Base-by-base conservation (phyloP, 768 basidiomycete genomes). In the Stropharia rugosoannulata region DNA sequence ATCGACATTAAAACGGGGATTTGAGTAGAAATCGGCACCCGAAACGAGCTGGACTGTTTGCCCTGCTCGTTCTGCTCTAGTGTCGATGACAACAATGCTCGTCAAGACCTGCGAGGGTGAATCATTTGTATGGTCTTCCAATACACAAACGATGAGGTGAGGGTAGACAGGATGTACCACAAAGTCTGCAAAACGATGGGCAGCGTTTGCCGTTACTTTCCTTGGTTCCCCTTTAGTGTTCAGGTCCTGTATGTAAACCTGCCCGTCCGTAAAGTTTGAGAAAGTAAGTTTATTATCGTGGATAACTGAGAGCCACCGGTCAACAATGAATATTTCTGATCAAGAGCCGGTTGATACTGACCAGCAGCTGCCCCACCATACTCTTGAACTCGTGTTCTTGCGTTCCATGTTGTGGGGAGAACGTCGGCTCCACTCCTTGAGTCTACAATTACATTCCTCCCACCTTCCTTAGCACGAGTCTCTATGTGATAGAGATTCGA, bases 1-100 rank as follows among this genome's bases (percentile, higher is more conserved):
- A 57, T 85, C 79, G 0, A 82, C 79, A 32, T 82, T 82, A 72
- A 87, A 85, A 25, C 67, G 69, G 0, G 87, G 83, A 1, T 75
- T 25, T 78, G 85, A 76, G 66, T 92, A 93, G 71, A 93, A 93
- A 64, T 91, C 89, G 4, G 83, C 82, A 5, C 86, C 87, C 0
- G 74, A 68, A 1, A 71, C 48, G 40, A 91, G n/a, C n/a, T n/a
- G 68, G 2, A 59, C 54, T 29, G 27, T 29, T 29, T 29, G 27
- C 7, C 27, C 27, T 4, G 4, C 3, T 29, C 4, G 3, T 3
- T 29, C 27, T 29, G 3, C 27, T 7, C 27, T 29, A 0, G 77
- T 77, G 65, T 87, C 73, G 61, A 93, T 78, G 51, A 85, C 63
- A 49, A 76, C 76, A 35, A 93, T 78, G 0, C 75, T 76, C 53